Base-by-base conservation (phyloP, 208 protist species). In the Crithidia expoeki region DNA sequence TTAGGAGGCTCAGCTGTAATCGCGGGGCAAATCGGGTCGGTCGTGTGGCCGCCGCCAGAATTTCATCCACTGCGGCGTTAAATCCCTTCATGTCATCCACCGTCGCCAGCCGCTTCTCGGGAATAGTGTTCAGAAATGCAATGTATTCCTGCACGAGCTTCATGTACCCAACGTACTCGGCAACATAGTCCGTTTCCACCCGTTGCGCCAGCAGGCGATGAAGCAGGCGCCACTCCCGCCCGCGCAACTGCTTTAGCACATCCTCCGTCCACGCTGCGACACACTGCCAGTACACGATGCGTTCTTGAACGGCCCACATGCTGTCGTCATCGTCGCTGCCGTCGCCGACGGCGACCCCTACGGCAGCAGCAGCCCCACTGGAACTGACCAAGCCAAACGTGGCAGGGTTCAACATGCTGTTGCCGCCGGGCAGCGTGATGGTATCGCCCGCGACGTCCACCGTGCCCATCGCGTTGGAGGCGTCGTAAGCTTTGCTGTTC, bases 171-270 rank as follows among this genome's bases (percentile, higher is more conserved):
- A 83, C 74, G 75, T 89, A 94, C 74, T 97, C 88, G 40, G 73
- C 36, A 16, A 87, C 81, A 74, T 86, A 95, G 58, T 60, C 78
- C n/a, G 84, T 93, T 46, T 90, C 81, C 9, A 93, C 89, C 9
- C 85, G 82, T 67, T 86, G 69, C 9, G 55, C 76, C n/a, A 95
- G 80, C 12, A 97, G 59, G 34, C 80, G 76, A 60, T 95, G 88
- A 50, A 88, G 67, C 1, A 95, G 80, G 14, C 76, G 80, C 90
- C 93, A 97, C 77, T 97, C 93, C 25, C 90, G 88, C 21, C 68
- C 68, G 36, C 89, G 86, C 36, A 97, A 56, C 73, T 97, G 89
- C 47, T 74, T 66, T 44, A 80, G 69, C 21, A 90, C 75, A 25
- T 87, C 80, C 67, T 95, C 87, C 42, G 94, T 79, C 90, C 93